Base-by-base conservation (phyloP, 306 rosid species). In the Pyrus betulifolia region DNA sequence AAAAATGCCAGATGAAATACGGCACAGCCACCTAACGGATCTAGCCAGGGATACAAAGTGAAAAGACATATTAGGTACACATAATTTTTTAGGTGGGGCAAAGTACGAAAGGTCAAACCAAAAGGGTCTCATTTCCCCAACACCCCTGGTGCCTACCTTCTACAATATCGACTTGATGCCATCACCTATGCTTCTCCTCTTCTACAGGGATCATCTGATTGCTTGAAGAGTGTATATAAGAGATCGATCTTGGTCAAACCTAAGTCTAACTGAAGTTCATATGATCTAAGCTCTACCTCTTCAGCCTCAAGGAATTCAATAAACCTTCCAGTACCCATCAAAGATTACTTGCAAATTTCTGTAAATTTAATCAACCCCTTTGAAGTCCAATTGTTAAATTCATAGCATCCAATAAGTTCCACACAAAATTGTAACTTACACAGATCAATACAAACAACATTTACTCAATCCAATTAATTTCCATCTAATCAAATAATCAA, bases 381-480 rank as follows among this genome's bases (percentile, higher is more conserved):
- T n/a, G 12, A 8, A 38, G 38, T 72, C 6, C 28, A 60, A 72
- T 40, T 40, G 40, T 42, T 42, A 54, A 58, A 69, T 27, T 30
- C 51, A 52, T 17, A 44, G 15, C 38, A 40, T 73, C 58, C 33
- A 76, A 9, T 23, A 74, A 68, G 54, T 58, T 14, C 21, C 40
- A 4, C 31, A 31, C 11, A 76, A 33, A 33, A 15, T 8, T 38
- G 58, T 15, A 17, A 66, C 60, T 59, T 52, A 3, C 5, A 71
- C 45, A 67, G 71, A 80, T 67, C 79, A 67, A 67, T 31, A 45
- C 11, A 64, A 73, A 19, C 30, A 74, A 64, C 27, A 75, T 18
- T 17, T 27, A 77, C 11, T 59, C 19, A 46, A 38, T 69, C 42
- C 21, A 51, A 63, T 44, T n/a, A 6, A 62, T 18, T 28, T 30